These are phyloP conservation scores for Fusarium continuum DNA, from an alignment of 2,329 filamentous ascomycete genomes.

Conservation along the genomic window DNA sequence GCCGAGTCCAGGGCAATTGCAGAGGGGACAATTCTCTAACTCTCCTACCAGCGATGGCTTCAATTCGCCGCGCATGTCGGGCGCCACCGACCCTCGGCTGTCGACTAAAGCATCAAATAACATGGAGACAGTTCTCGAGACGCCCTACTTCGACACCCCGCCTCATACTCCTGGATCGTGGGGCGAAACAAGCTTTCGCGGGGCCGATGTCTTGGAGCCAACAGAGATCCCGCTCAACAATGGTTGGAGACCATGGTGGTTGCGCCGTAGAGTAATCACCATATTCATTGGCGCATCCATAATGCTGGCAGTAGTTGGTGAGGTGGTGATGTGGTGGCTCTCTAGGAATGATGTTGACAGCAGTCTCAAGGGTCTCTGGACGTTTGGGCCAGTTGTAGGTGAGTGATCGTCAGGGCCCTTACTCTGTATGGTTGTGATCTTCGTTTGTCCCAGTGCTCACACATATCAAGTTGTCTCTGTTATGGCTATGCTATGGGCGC, in stretches of 20 bases:
- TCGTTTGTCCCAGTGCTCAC: conserved; percentile 11
- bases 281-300: conserved; percentile 35
- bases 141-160: conserved; percentile 40
- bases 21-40: conserved; percentile 29
- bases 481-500: conserved; percentile 40
- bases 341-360: conserved; percentile 30
- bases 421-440: conserved; percentile 2
- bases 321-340: conserved; percentile 40
- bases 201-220: conserved; percentile 23
- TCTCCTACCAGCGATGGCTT: conserved; percentile 37
- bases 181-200: conserved; percentile 15
- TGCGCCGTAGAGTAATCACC: conserved; percentile 32
- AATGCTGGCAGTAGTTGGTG: conserved; percentile 35
- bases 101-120: conserved; percentile 14
- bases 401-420: conserved; percentile 29
- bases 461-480: conserved; percentile 37
- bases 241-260: conserved; percentile 43
- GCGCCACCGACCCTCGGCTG: conserved; percentile 16
- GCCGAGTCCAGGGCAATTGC: conserved; percentile 12
- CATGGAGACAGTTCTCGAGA: conserved; percentile 37
- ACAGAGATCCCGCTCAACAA: conserved; percentile 34
- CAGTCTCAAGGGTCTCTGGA: conserved; percentile 40
- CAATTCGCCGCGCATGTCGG: conserved; percentile 16
- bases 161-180: conserved; percentile 25
- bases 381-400: conserved; percentile 43